Percentiles rank a stretch among this genome's conserved stretches.
phyloP scores from a whole-genome alignment of 192 early-diverging fungal species.

The Coemansia sp. region DNA sequence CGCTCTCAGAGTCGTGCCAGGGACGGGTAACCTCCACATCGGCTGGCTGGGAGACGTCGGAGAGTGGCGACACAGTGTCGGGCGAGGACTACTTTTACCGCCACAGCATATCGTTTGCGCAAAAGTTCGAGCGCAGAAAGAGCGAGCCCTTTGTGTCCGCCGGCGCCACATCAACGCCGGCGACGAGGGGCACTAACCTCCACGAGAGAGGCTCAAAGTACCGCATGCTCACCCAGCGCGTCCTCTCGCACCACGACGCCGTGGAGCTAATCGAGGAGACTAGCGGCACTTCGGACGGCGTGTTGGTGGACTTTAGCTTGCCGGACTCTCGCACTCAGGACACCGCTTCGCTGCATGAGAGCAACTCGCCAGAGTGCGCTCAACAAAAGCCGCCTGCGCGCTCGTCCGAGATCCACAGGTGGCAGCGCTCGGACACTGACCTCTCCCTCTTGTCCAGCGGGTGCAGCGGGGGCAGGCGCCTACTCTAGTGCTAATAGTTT shows the following conservation, averaged over 20 bases:
- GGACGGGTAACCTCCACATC: background rate
- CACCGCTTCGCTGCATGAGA: background rate
- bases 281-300: background rate
- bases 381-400: slow-evolving; percentile 7
- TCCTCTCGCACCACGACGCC: slow-evolving; percentile 15
- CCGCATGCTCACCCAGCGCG: slow-evolving; percentile 24
- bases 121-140: slow-evolving; percentile 19
- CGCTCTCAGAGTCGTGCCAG: slow-evolving; percentile 11
- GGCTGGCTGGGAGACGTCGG: background rate
- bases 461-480: slow-evolving; percentile 23
- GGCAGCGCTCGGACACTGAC: slow-evolving; percentile 44
- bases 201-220: slow-evolving; percentile 23
- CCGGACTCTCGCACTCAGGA: background rate
- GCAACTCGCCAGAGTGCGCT: background rate
- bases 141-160: slow-evolving; percentile 31
- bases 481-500: slow-evolving; percentile 8
- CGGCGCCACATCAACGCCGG: background rate
- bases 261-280: background rate
- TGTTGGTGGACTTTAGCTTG: background rate
- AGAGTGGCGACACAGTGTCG: background rate
- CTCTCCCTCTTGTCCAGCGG: slow-evolving; percentile 33
- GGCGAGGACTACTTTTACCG: slow-evolving; percentile 7
- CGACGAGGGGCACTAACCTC: background rate
- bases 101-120: slow-evolving; percentile 8
- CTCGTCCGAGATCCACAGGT: slow-evolving; percentile 17